Evolutionary conservation across 371 early-diverging fungal species (phyloP).

Genomic region (Dichotomocladium elegans): DNA sequence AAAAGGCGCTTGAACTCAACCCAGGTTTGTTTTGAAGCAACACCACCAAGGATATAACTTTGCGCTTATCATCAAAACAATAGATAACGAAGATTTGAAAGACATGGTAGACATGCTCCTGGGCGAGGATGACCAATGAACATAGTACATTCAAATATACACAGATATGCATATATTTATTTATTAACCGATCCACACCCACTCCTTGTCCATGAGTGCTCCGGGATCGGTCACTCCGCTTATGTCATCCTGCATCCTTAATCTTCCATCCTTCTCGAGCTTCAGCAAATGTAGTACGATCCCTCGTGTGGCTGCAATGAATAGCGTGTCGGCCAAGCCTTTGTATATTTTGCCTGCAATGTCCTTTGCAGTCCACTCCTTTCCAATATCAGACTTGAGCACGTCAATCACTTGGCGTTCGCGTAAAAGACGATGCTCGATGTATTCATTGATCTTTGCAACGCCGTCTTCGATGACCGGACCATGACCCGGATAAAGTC

Average conservation of each 20-base stretch:
- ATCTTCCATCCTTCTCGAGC: constrained; percentile 59
- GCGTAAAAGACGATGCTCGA: constrained; percentile 70
- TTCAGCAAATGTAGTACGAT: constrained; percentile 68
- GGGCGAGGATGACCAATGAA: constrained; percentile 4
- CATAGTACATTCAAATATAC: not conserved
- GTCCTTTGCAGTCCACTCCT: constrained; percentile 46
- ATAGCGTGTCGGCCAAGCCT: constrained; percentile 54
- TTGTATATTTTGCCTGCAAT: constrained; percentile 63
- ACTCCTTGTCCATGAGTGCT: constrained; percentile 6
- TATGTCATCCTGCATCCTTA: constrained; percentile 2
- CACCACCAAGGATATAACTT: not conserved
- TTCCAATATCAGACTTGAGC: constrained; percentile 20
- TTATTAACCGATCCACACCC: constrained; percentile 11
- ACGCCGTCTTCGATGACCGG: constrained; percentile 67
- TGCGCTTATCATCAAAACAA: not conserved
- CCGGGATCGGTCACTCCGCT: not conserved
- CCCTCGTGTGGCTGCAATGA: constrained; percentile 62
- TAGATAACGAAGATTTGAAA: constrained; percentile 10
- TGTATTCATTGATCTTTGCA: constrained; percentile 61
- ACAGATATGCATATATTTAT: not conserved
- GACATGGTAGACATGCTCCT: constrained; percentile 11
- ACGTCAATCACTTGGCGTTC: constrained; percentile 70
- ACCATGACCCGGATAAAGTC: constrained; percentile 78
- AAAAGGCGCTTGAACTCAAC: constrained; percentile 25
- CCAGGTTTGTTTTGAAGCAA: constrained; percentile 13